These are phyloP conservation scores for Triglochin maritima DNA, from an alignment of 106 monocot species.

Conservation along the genomic window DNA sequence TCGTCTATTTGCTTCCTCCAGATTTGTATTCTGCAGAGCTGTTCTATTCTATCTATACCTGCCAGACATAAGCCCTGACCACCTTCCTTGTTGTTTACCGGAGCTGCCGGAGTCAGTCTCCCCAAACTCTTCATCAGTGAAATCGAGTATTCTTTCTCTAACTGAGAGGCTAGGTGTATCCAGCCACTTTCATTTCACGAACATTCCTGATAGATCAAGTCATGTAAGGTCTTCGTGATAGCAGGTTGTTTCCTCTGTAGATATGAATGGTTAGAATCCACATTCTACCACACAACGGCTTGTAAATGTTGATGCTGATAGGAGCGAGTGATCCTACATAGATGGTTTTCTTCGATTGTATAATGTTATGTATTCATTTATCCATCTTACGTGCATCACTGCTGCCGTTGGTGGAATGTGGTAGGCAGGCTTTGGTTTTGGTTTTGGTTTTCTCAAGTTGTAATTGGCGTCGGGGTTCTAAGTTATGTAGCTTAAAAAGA, in stretches of 20 bases:
- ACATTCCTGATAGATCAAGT: conserved; percentile 13
- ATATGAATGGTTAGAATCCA: conserved; percentile 5
- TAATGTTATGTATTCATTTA: neutral
- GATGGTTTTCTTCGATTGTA: neutral
- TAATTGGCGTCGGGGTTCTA: neutral
- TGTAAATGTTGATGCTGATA: conserved; percentile 4
- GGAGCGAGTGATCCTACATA: neutral
- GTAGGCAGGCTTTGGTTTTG: neutral
- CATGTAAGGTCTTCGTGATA: conserved; percentile 9
- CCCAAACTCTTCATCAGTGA: conserved; percentile 34
- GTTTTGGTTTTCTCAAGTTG: neutral
- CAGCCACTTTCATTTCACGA: conserved; percentile 31
- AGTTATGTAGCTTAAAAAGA: neutral
- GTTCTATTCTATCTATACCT: conserved; percentile 34
- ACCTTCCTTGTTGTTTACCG: conserved; percentile 54
- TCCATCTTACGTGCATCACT: neutral
- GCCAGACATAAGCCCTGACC: conserved; percentile 11
- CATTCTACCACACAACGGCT: conserved; percentile 1
- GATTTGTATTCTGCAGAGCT: conserved; percentile 78
- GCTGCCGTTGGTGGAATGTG: neutral
- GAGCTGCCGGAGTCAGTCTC: conserved; percentile 52
- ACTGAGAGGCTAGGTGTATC: conserved; percentile 48
- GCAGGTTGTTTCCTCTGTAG: neutral
- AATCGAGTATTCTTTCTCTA: conserved; percentile 30
- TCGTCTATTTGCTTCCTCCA: conserved; percentile 2